Evolutionary conservation across 2,329 filamentous ascomycete species (phyloP).

Genomic region (Colletotrichum endophyticum): DNA sequence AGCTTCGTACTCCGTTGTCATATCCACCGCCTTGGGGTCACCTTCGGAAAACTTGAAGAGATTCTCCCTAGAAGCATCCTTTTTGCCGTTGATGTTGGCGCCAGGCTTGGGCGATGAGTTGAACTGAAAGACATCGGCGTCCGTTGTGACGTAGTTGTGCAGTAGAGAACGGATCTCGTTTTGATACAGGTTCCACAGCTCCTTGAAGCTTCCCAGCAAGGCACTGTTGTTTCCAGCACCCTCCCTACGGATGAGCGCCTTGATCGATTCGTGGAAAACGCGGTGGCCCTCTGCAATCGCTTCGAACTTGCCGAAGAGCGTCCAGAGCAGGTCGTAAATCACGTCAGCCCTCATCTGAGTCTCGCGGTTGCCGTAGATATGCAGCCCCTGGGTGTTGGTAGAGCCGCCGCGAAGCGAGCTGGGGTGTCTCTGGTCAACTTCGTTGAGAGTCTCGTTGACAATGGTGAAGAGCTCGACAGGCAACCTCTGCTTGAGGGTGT

Average conservation of each 20-base stretch:
- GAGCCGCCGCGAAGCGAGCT: slow-evolving; percentile 70
- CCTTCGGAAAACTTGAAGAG: slow-evolving; percentile 89
- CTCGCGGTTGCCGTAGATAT: slow-evolving; percentile 70
- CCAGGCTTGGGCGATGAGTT: slow-evolving; percentile 58
- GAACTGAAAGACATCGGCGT: slow-evolving; percentile 76
- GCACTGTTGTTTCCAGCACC: slow-evolving; percentile 67
- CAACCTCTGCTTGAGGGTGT: slow-evolving; percentile 89
- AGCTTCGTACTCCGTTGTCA: slow-evolving; percentile 85
- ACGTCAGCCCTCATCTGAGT: slow-evolving; percentile 82
- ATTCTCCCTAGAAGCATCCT: slow-evolving; percentile 59
- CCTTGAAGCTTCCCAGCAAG: slow-evolving; percentile 88
- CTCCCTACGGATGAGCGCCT: slow-evolving; percentile 83
- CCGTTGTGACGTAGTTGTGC: slow-evolving; percentile 95
- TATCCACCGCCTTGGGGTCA: slow-evolving; percentile 78
- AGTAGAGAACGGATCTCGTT: slow-evolving; percentile 95
- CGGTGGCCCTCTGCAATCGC: slow-evolving; percentile 95
- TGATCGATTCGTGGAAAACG: slow-evolving; percentile 90
- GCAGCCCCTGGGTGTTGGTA: slow-evolving; percentile 58
- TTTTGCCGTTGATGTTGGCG: slow-evolving; percentile 47
- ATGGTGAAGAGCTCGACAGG: slow-evolving; percentile 94
- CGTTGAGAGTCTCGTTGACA: slow-evolving; percentile 92
- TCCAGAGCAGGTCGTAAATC: slow-evolving; percentile 90
- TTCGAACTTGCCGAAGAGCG: slow-evolving; percentile 94
- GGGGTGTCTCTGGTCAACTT: slow-evolving; percentile 93
- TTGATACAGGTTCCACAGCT: slow-evolving; percentile 97